A percentile compares a stretch with the other conserved stretches of the same genome.
phyloP scores from a whole-genome alignment of 768 basidiomycete genomes.

The Trametes coccinea region DNA sequence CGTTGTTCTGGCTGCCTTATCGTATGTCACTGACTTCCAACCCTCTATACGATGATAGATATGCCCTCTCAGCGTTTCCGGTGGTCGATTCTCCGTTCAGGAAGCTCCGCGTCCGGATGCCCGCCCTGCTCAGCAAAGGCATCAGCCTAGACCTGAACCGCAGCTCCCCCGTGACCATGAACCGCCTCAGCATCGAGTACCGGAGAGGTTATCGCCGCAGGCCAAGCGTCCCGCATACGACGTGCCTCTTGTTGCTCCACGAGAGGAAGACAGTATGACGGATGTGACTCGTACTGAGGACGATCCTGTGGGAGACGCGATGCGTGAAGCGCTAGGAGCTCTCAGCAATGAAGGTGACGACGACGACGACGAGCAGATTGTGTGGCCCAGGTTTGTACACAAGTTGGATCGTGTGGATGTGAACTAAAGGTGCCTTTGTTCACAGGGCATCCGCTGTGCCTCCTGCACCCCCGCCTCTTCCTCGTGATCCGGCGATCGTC shows the following conservation, averaged over 20 bases:
- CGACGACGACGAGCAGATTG: constrained; percentile 69
- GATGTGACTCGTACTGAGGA: constrained; percentile 76
- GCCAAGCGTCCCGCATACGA: constrained; percentile 25
- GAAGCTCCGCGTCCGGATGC: not conserved
- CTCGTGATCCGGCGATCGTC: constrained; percentile 11
- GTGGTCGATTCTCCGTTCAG: constrained; percentile 8
- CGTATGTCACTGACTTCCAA: not conserved
- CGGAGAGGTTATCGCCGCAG: constrained; percentile 21
- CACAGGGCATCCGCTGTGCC: constrained; percentile 5
- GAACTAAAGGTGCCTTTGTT: not conserved
- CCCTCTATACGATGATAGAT: constrained; percentile 20
- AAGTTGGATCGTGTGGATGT: not conserved
- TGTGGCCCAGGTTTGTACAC: constrained; percentile 60
- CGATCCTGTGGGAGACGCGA: constrained; percentile 74
- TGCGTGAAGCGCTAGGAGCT: constrained; percentile 48
- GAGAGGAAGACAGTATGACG: constrained; percentile 61
- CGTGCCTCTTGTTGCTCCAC: constrained; percentile 25
- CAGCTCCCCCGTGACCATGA: not conserved
- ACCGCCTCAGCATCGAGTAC: not conserved
- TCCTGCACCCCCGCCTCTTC: constrained; percentile 21
- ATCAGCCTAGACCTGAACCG: not conserved
- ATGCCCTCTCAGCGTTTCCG: constrained; percentile 25
- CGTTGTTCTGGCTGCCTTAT: constrained; percentile 19
- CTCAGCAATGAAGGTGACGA: constrained; percentile 40
- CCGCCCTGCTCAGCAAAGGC: not conserved